Percentiles rank a stretch among this genome's conserved stretches.
phyloP scores from a whole-genome alignment of 2,329 filamentous ascomycete species.

The Cordyceps tenuipes region DNA sequence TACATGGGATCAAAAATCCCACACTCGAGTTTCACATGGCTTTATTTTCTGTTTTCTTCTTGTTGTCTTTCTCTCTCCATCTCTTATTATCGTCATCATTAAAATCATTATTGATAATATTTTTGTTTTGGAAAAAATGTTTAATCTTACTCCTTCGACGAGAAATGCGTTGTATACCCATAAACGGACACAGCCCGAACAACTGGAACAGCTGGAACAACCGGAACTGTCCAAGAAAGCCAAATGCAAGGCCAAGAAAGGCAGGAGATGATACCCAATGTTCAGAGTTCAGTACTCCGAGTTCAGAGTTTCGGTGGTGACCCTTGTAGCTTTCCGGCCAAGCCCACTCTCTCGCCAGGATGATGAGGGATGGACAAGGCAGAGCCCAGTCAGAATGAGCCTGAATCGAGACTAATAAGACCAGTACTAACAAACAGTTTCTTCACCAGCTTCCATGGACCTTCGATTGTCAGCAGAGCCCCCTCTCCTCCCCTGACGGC shows the following conservation, averaged over 20 bases:
- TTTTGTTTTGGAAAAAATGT: too few species aligned
- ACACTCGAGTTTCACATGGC: background rate
- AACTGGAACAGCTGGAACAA: too few species aligned
- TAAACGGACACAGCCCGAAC: too few species aligned
- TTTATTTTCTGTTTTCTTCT: background rate
- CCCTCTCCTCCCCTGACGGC: background rate
- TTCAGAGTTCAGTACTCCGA: background rate
- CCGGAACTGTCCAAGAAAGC: too few species aligned
- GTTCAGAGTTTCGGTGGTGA: constrained; percentile 4
- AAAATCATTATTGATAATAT: too few species aligned
- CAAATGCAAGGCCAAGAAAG: background rate
- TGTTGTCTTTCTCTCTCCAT: too few species aligned
- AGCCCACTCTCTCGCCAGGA: background rate
- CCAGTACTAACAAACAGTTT: background rate
- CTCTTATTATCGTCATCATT: too few species aligned
- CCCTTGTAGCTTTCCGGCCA: background rate
- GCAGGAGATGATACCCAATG: background rate
- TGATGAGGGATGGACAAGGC: background rate
- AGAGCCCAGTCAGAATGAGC: background rate
- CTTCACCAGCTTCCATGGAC: background rate
- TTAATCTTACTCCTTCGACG: too few species aligned
- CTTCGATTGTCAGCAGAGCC: background rate
- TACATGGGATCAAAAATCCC: background rate
- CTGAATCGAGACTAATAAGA: constrained; percentile 10
- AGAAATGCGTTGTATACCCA: too few species aligned